These are phyloP conservation scores for Diaporthe sp. DNA, from an alignment of 2,329 filamentous ascomycete species.

Conservation along the genomic window DNA sequence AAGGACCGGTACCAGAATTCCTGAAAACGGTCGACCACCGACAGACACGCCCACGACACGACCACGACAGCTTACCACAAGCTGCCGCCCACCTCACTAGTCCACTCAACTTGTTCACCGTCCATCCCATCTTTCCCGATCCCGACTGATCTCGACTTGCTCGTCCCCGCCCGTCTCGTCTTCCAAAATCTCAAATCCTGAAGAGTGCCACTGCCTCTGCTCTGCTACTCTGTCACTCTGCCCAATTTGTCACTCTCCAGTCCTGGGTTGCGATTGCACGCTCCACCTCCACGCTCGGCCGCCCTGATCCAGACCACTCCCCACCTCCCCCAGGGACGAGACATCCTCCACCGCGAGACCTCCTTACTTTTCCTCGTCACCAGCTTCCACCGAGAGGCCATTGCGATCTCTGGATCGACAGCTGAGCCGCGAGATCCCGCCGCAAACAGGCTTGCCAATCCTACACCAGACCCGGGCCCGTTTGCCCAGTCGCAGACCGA, in stretches of 20 bases:
- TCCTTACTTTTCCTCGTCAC: constrained; percentile 22
- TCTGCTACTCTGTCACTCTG: not conserved
- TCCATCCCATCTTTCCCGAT: constrained; percentile 27
- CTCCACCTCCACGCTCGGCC: constrained; percentile 18
- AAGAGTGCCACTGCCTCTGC: not conserved
- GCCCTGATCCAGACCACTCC: constrained; percentile 15
- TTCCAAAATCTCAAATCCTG: constrained; percentile 17
- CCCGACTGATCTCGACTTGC: constrained; percentile 23
- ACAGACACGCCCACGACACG: constrained; percentile 23
- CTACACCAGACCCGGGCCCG: not conserved
- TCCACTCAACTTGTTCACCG: not conserved
- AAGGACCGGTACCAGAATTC: constrained; percentile 11
- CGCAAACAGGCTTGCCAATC: not conserved
- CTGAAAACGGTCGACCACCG: constrained; percentile 18
- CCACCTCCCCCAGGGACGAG: constrained; percentile 17
- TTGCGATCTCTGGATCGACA: not conserved
- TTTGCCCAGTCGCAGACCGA: constrained; percentile 9
- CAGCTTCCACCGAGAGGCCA: not conserved
- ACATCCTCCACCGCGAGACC: constrained; percentile 29
- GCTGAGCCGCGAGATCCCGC: constrained; percentile 4
- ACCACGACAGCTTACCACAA: constrained; percentile 29
- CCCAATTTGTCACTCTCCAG: constrained; percentile 11
- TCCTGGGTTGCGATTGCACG: constrained; percentile 21
- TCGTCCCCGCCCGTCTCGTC: constrained; percentile 11
- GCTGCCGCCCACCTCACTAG: constrained; percentile 13